Base-by-base conservation (phyloP, 2,329 filamentous ascomycete genomes). In the Aureobasidium vineae region DNA sequence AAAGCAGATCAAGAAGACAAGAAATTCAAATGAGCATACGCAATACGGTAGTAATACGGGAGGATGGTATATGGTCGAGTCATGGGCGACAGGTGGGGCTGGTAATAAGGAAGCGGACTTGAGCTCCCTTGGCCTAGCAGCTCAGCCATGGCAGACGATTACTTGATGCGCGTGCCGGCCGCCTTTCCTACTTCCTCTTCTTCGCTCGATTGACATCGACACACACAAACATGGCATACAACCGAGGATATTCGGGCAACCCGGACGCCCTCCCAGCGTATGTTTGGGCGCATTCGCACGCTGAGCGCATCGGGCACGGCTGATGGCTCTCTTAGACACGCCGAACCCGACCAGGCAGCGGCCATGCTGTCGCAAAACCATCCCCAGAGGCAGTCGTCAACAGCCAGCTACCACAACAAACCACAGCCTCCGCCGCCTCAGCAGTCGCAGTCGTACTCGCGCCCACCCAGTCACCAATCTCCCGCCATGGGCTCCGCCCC, bases 231-330 rank as follows among this genome's bases (percentile, higher is more conserved):
- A 98, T 98, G 94, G 94, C 94, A 66, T 98, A 98, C 84, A 96
- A 96, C 80, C 88, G 88, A 77, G 86, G 89, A 66, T 95, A 92
- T 82, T 53, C 64, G 61, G 66, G 68, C 53, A 96, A 99, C 78
- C 93, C 93, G 40, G 94, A 99, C 82, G 91, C 92, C 76, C 87
- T 99, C 70, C 94, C 94, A 76, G 92, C 92, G 90, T 95, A 84
- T 81, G 89, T 31, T 10, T 26, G 31, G 31, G 15, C 23, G 11
- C 23, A 19, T 23, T 26, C 19, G 11, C 57, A 61, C 26, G 41
- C 59, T 26, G 59, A 5, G 59, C 59, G 28, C 28, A 49, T n/a
- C 40, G 41, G 57, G 7, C 57, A 47, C 36, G 45, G 59, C 61
- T 64, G 61, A 64, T 36, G 45, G 36, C 36, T 45, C 36, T 21